A percentile compares a stretch with the other conserved stretches of the same genome.
phyloP scores from a whole-genome alignment of 2,329 filamentous ascomycete species.

The Aphanoascus verrucosus region DNA sequence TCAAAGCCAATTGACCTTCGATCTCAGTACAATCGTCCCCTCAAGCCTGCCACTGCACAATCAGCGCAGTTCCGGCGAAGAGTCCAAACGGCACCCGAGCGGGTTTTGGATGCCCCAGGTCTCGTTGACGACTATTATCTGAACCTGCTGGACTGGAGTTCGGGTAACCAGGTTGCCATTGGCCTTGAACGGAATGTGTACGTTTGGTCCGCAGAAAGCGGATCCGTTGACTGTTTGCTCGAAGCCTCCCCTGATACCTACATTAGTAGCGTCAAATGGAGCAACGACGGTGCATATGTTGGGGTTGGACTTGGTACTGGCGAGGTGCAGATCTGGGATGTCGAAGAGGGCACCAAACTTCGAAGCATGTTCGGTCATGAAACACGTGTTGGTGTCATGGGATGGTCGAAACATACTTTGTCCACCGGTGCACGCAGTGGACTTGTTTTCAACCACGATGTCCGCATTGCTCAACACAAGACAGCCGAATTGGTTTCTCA shows the following conservation, averaged over 20 bases:
- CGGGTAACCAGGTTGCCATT: slow-evolving; percentile 94
- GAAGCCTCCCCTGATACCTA: slow-evolving; percentile 88
- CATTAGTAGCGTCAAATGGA: slow-evolving; percentile 98
- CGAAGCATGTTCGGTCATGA: slow-evolving; percentile 98
- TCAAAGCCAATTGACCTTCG: slow-evolving; percentile 96
- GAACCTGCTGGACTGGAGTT: slow-evolving; percentile 97
- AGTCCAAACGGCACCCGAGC: slow-evolving; percentile 87
- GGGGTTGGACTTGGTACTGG: slow-evolving; percentile 88
- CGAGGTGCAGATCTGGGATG: slow-evolving; percentile 98
- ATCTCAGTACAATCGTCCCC: slow-evolving; percentile 92
- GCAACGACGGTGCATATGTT: slow-evolving; percentile 90
- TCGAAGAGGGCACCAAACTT: slow-evolving; percentile 86
- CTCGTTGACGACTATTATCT: slow-evolving; percentile 98
- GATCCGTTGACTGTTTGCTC: slow-evolving; percentile 75
- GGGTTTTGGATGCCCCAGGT: slow-evolving; percentile 89
- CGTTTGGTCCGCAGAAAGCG: slow-evolving; percentile 94
- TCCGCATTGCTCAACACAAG: slow-evolving; percentile 96
- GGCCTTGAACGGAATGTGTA: slow-evolving; percentile 95
- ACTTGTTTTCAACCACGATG: slow-evolving; percentile 96
- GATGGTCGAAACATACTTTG: slow-evolving; percentile 96
- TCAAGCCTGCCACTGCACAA: slow-evolving; percentile 63
- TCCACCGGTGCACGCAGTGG: slow-evolving; percentile 91
- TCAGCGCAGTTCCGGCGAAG: slow-evolving; percentile 83
- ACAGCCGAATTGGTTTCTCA: slow-evolving; percentile 92
- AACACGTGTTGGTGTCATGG: slow-evolving; percentile 92